phyloP scores from a whole-genome alignment of 2,329 filamentous ascomycete species.

The Stagonosporopsis vannaccii region DNA sequence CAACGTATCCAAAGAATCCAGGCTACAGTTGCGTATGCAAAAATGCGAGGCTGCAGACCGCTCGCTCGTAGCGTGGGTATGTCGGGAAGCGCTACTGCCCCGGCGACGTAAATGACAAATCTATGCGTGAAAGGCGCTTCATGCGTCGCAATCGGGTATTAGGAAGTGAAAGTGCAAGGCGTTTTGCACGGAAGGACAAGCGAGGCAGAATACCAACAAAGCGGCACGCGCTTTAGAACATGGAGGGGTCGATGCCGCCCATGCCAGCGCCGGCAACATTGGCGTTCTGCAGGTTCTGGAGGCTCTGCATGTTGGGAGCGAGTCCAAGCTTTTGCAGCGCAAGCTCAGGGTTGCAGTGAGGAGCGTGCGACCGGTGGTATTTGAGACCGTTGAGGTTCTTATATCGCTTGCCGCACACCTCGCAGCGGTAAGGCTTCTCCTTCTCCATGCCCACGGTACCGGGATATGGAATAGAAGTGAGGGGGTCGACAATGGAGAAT shows the following conservation, averaged over 20 bases:
- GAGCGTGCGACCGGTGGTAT: slow-evolving; percentile 79
- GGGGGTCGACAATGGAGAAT: slow-evolving; percentile 96
- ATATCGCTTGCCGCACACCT: slow-evolving; percentile 96
- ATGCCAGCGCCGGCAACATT: slow-evolving; percentile 63
- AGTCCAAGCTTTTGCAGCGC: slow-evolving; percentile 58
- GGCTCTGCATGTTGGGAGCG: slow-evolving; percentile 50
- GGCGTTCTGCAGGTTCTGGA: slow-evolving; percentile 52
- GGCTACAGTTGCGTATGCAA: slow-evolving; percentile 11
- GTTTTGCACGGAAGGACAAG: slow-evolving; percentile 12
- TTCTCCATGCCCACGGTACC: slow-evolving; percentile 99
- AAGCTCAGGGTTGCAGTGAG: slow-evolving; percentile 87
- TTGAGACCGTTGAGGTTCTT: slow-evolving; percentile 99
- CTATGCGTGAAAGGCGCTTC: slow-evolving; percentile 33
- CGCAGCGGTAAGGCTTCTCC: slow-evolving; percentile 97
- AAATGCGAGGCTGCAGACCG: slow-evolving; percentile 4
- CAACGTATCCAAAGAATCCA: slow-evolving; percentile 23
- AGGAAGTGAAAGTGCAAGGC: slow-evolving; percentile 24
- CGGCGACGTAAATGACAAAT: slow-evolving; percentile 18
- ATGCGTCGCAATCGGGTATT: slow-evolving; percentile 37
- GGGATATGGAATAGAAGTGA: slow-evolving; percentile 91
- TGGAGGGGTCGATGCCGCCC: slow-evolving; percentile 63
- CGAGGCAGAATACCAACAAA: slow-evolving; percentile 2
- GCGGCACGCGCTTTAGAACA: slow-evolving; percentile 44
- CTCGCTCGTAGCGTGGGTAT: slow-evolving; percentile 11
- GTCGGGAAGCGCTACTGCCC: slow-evolving; percentile 7